These are phyloP conservation scores for Tuber melanosporum DNA, from an alignment of 495 filamentous ascomycete genomes.

Conservation along the genomic window DNA sequence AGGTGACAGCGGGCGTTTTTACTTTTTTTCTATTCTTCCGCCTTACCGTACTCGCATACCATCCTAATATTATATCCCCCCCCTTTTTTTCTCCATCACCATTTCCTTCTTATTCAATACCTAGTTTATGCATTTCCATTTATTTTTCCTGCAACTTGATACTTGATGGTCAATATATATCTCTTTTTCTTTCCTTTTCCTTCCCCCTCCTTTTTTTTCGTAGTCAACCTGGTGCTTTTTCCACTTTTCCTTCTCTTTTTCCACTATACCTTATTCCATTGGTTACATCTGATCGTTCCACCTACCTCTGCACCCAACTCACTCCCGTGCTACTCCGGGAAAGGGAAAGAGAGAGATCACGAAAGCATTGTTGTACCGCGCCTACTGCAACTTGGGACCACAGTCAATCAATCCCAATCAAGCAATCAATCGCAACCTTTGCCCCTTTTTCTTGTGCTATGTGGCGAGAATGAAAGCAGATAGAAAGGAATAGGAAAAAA, in stretches of 20 bases:
- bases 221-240: slow-evolving; percentile 16
- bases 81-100: neutral
- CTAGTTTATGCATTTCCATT: neutral
- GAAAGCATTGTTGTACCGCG: neutral
- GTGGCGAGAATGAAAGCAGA: neutral
- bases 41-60: neutral
- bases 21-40: neutral
- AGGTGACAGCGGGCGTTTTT: neutral
- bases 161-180: neutral
- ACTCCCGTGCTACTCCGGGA: neutral
- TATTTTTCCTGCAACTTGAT: neutral
- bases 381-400: neutral
- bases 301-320: neutral
- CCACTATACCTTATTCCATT: slow-evolving; percentile 19
- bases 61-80: neutral
- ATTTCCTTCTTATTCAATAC: neutral
- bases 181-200: slow-evolving; percentile 4
- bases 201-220: slow-evolving; percentile 11
- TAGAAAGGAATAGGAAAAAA: neutral
- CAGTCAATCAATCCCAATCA: neutral
- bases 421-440: neutral
- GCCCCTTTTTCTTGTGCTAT: neutral
- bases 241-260: slow-evolving; percentile 7
- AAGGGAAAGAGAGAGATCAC: neutral
- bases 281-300: slow-evolving; percentile 3